Evolutionary conservation across 169 alveolate species (phyloP).

Genomic region (Toxoplasma gondii): DNA sequence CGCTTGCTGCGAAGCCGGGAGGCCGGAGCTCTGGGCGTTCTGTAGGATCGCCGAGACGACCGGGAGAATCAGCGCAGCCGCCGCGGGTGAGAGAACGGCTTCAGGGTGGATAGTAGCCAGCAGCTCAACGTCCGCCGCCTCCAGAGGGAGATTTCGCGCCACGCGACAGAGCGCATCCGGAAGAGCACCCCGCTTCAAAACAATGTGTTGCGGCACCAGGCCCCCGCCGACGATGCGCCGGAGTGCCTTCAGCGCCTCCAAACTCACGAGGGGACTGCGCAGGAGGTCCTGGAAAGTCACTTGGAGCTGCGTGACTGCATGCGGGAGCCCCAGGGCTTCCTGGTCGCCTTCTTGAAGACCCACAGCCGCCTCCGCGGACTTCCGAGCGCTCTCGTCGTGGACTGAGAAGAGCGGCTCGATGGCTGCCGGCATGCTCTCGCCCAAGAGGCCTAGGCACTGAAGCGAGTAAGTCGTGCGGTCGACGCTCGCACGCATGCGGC

Average conservation of each 20-base stretch:
- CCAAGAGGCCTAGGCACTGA: not conserved
- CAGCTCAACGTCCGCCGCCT: not conserved
- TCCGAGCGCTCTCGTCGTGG: not conserved
- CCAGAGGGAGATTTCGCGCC: not conserved
- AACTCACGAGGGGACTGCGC: slow-evolving; percentile 33
- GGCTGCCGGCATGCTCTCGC: not conserved
- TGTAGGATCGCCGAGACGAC: slow-evolving; percentile 55
- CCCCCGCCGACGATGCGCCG: slow-evolving; percentile 20
- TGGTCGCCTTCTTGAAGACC: not conserved
- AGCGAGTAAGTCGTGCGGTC: not conserved
- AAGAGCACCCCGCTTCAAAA: slow-evolving; percentile 31
- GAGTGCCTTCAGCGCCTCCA: slow-evolving; percentile 25
- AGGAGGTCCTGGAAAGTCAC: not conserved
- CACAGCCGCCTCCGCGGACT: not conserved
- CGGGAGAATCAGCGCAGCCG: slow-evolving; percentile 52
- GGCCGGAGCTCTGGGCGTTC: slow-evolving; percentile 48
- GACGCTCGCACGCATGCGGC: slow-evolving; percentile 1
- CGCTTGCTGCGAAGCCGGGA: slow-evolving; percentile 51
- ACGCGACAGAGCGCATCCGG: slow-evolving; percentile 60
- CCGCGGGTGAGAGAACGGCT: slow-evolving; percentile 39
- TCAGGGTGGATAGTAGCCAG: not conserved
- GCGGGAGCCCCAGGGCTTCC: not conserved
- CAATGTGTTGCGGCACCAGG: slow-evolving; percentile 37
- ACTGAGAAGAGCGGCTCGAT: not conserved
- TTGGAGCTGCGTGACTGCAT: not conserved